A percentile compares a stretch with the other conserved stretches of the same genome.
phyloP scores from a whole-genome alignment of 768 basidiomycete species.

The Kwoniella heveanensis region DNA sequence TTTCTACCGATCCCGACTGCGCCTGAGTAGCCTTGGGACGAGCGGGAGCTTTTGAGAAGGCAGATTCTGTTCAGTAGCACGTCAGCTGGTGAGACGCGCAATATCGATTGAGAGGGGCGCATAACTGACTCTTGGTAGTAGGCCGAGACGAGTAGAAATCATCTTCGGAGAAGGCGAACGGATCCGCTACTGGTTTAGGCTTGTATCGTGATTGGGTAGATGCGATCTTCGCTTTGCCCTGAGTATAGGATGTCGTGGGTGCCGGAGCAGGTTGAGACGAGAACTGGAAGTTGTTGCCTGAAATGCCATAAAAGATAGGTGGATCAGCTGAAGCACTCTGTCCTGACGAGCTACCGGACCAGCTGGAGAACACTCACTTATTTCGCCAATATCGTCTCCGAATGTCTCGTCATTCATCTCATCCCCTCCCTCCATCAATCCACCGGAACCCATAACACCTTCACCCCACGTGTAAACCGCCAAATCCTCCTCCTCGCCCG shows the following conservation, averaged over 20 bases:
- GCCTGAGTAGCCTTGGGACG: slow-evolving; percentile 17
- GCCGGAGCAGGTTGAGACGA: slow-evolving; percentile 37
- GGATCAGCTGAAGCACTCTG: too few relatives aligned
- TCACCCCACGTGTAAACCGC: slow-evolving; percentile 94
- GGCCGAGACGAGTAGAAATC: slow-evolving; percentile 50
- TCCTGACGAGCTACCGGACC: too few relatives aligned
- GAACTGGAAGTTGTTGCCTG: slow-evolving; percentile 53
- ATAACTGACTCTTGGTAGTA: slow-evolving; percentile 18
- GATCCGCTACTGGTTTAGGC: slow-evolving; percentile 42
- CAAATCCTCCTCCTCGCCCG: slow-evolving; percentile 68
- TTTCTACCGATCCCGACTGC: slow-evolving; percentile 23
- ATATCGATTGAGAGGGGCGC: too few relatives aligned
- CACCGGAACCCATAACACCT: slow-evolving; percentile 64
- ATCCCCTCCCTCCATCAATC: slow-evolving; percentile 81
- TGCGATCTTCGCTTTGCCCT: slow-evolving; percentile 27
- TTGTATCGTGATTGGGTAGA: slow-evolving; percentile 45
- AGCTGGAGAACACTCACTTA: slow-evolving; percentile 65
- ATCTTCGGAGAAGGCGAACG: slow-evolving; percentile 54
- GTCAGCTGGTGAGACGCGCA: slow-evolving; percentile 4
- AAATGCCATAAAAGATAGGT: not conserved
- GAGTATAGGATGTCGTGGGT: slow-evolving; percentile 17
- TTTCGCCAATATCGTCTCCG: slow-evolving; percentile 65
- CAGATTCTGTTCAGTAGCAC: slow-evolving; percentile 14
- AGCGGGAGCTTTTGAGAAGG: slow-evolving; percentile 24
- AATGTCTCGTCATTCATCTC: slow-evolving; percentile 98